These are phyloP conservation scores for Lipomyces sp. DNA, from an alignment of 805 yeast species.

Conservation along the genomic window DNA sequence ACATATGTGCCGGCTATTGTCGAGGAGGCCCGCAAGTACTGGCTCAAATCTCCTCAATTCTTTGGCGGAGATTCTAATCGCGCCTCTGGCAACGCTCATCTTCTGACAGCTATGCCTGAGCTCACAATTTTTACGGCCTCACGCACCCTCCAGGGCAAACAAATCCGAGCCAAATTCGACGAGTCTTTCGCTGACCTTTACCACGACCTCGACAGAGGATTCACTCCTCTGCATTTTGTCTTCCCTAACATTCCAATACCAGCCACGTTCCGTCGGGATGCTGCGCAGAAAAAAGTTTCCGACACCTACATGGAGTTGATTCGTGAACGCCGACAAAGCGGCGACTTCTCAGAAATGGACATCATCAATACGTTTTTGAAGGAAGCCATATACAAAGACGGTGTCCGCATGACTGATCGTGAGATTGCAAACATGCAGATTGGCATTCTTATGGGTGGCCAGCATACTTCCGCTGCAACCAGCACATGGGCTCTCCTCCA, in stretches of 20 bases:
- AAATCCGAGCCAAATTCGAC: conserved; percentile 81
- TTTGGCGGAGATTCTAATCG: conserved; percentile 46
- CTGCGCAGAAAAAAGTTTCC: conserved; percentile 83
- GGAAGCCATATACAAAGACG: conserved; percentile 86
- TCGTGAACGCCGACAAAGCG: conserved; percentile 68
- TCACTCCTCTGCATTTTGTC: conserved; percentile 93
- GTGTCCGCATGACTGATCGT: conserved; percentile 89
- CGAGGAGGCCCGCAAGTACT: conserved; percentile 73
- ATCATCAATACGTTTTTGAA: conserved; percentile 86
- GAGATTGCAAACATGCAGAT: conserved; percentile 92
- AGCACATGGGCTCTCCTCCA: conserved; percentile 94
- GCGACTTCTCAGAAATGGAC: conserved; percentile 79
- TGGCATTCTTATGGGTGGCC: conserved; percentile 99
- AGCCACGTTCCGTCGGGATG: conserved; percentile 80
- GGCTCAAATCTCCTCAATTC: conserved; percentile 59
- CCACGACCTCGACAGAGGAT: conserved; percentile 93
- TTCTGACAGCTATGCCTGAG: conserved; percentile 88
- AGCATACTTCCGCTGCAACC: conserved; percentile 96
- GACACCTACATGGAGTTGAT: conserved; percentile 81
- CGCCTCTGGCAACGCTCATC: conserved; percentile 46
- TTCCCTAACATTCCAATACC: conserved; percentile 93
- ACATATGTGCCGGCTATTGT: conserved; percentile 85
- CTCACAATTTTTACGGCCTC: conserved; percentile 96
- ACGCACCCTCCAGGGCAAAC: conserved; percentile 87
- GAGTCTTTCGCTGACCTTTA: conserved; percentile 82